Evolutionary conservation across 2,329 filamentous ascomycete genomes (phyloP).

Genomic region (Trichoderma oligosporum): DNA sequence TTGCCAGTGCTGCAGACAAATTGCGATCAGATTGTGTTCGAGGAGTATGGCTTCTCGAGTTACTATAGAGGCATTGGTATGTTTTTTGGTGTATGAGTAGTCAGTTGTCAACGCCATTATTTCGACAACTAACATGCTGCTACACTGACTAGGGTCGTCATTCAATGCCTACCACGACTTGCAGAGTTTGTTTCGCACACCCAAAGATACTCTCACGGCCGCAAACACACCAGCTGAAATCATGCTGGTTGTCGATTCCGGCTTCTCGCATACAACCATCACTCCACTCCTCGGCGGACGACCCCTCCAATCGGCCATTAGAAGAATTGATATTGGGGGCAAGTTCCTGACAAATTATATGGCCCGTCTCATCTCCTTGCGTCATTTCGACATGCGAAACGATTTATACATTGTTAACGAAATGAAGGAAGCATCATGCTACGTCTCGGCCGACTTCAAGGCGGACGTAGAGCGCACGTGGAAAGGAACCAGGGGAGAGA

Average conservation of each 20-base stretch:
- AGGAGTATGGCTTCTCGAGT: conserved; percentile 89
- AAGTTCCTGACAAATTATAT: conserved; percentile 92
- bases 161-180: conserved; percentile 82
- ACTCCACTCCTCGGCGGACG: conserved; percentile 80
- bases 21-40: conserved; percentile 94
- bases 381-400: conserved; percentile 93
- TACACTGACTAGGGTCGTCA: conserved; percentile 53
- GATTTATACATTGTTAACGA: conserved; percentile 92
- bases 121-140: background rate
- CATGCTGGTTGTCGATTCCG: conserved; percentile 83
- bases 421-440: conserved; percentile 89
- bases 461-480: conserved; percentile 76
- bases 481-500: conserved; percentile 67
- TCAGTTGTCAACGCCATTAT: no score
- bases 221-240: conserved; percentile 64
- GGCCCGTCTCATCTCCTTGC: conserved; percentile 80
- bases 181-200: conserved; percentile 63
- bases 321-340: conserved; percentile 84
- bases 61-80: conserved; percentile 73
- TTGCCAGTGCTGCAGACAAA: conserved; percentile 79
- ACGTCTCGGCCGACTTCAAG: conserved; percentile 73
- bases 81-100: conserved; percentile 21
- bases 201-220: conserved; percentile 42
- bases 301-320: conserved; percentile 74
- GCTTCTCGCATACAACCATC: conserved; percentile 89